Percentiles rank a stretch among this genome's conserved stretches.
Evolutionary conservation across 495 filamentous ascomycete species (phyloP).

Genomic region (Lasiosphaeriaceae sp.): DNA sequence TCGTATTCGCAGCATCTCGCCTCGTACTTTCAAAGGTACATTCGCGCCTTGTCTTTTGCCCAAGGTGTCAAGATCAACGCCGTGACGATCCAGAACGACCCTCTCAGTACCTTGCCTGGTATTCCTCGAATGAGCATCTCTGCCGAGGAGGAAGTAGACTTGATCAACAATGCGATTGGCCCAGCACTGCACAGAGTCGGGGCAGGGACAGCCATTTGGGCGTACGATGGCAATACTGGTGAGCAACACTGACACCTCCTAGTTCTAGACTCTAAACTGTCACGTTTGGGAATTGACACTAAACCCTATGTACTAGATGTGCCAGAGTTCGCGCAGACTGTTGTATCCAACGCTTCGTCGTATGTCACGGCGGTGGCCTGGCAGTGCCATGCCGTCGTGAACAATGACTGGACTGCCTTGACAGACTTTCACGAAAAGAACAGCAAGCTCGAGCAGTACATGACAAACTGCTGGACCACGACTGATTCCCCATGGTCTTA

Average conservation of each 20-base stretch:
- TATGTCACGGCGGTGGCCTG: slow-evolving; percentile 49
- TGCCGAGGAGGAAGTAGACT: slow-evolving; percentile 43
- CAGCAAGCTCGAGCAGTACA: slow-evolving; percentile 47
- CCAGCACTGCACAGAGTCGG: slow-evolving; percentile 42
- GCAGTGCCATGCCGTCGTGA: slow-evolving; percentile 50
- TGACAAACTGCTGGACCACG: slow-evolving; percentile 58
- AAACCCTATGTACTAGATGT: slow-evolving; percentile 24
- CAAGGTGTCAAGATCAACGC: slow-evolving; percentile 47
- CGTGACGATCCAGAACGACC: slow-evolving; percentile 57
- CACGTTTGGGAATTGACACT: too few species aligned
- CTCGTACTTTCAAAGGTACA: slow-evolving; percentile 55
- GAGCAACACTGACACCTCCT: slow-evolving; percentile 14
- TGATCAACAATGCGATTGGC: slow-evolving; percentile 48
- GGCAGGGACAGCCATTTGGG: slow-evolving; percentile 46
- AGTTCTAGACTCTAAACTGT: slow-evolving; percentile 3
- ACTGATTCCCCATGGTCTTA: slow-evolving; percentile 43
- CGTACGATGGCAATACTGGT: slow-evolving; percentile 55
- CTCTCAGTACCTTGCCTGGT: slow-evolving; percentile 49
- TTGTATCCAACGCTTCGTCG: slow-evolving; percentile 38
- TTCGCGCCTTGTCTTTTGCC: slow-evolving; percentile 42
- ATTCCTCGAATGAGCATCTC: slow-evolving; percentile 54
- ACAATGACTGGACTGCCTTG: slow-evolving; percentile 47
- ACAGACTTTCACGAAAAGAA: slow-evolving; percentile 45
- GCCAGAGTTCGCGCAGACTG: slow-evolving; percentile 45
- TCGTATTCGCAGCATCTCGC: slow-evolving; percentile 45